These are phyloP conservation scores for Puccinia coronata DNA, from an alignment of 1,284 basidiomycete genomes.

Conservation along the genomic window DNA sequence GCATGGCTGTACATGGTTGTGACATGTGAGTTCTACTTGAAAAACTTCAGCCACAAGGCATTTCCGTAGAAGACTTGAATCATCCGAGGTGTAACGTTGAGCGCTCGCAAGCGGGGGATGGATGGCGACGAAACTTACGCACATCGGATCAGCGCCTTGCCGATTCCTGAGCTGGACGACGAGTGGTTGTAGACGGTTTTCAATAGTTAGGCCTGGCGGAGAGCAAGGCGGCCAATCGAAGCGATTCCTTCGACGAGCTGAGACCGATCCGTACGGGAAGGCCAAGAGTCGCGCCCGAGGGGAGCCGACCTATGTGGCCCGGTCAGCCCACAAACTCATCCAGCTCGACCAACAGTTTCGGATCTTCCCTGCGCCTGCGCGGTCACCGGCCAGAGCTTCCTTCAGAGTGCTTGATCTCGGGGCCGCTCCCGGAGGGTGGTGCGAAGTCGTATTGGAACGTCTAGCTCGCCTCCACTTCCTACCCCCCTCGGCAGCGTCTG, in stretches of 20 bases:
- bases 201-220: neutral
- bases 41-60: too few species aligned
- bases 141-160: too few species aligned
- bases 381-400: neutral
- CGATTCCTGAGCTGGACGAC: too few species aligned
- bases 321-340: constrained; percentile 38
- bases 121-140: too few species aligned
- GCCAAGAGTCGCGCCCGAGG: neutral
- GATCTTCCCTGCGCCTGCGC: constrained; percentile 10
- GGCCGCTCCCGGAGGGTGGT: constrained; percentile 45
- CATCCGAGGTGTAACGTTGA: too few species aligned
- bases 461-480: neutral
- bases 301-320: constrained; percentile 24
- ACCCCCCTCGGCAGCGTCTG: neutral
- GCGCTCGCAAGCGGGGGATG: too few species aligned
- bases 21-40: too few species aligned
- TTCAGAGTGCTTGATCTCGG: constrained; percentile 36
- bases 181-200: too few species aligned
- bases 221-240: constrained; percentile 28
- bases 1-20: too few species aligned
- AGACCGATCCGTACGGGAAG: constrained; percentile 44
- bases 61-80: too few species aligned
- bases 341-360: constrained; percentile 11
- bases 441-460: neutral
- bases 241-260: constrained; percentile 26